A percentile compares a stretch with the other conserved stretches of the same genome.
These are phyloP conservation scores for Phytophthora sp. DNA, from an alignment of 352 stramenopile genomes.

Conservation along the genomic window DNA sequence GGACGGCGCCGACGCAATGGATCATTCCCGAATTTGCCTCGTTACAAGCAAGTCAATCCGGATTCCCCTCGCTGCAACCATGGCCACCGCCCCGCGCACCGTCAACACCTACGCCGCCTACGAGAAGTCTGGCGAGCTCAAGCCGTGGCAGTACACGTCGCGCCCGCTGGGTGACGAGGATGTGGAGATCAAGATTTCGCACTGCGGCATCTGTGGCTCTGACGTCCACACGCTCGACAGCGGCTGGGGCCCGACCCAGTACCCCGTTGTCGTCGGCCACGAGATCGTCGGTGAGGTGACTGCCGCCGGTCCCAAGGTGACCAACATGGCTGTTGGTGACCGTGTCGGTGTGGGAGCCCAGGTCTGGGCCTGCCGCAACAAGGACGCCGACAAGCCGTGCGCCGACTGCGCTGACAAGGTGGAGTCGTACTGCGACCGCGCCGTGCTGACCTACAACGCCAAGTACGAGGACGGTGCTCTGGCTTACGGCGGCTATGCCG, in stretches of 20 bases:
- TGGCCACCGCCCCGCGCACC: slow-evolving; percentile 40
- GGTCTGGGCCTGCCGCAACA: slow-evolving; percentile 68
- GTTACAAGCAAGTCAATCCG: slow-evolving; percentile 7
- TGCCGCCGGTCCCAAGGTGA: slow-evolving; percentile 51
- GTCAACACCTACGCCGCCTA: slow-evolving; percentile 59
- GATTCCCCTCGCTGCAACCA: slow-evolving; percentile 1
- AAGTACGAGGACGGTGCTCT: slow-evolving; percentile 54
- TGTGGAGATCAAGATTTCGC: slow-evolving; percentile 69
- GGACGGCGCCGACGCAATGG: not conserved
- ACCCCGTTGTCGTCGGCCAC: slow-evolving; percentile 56
- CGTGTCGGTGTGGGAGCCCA: slow-evolving; percentile 81
- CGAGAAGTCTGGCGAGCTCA: slow-evolving; percentile 39
- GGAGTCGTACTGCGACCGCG: slow-evolving; percentile 70
- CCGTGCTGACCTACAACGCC: slow-evolving; percentile 59
- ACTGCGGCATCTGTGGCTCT: slow-evolving; percentile 68
- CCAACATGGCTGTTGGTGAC: slow-evolving; percentile 74
- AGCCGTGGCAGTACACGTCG: slow-evolving; percentile 56
- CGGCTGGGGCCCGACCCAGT: slow-evolving; percentile 47
- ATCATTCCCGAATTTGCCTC: slow-evolving; percentile 29
- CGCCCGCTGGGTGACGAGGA: slow-evolving; percentile 50
- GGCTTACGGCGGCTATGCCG: slow-evolving; percentile 71
- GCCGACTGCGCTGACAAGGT: slow-evolving; percentile 56
- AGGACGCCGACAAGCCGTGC: slow-evolving; percentile 67
- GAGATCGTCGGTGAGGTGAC: slow-evolving; percentile 65
- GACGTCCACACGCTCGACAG: slow-evolving; percentile 61